phyloP scores from a whole-genome alignment of 2,329 filamentous ascomycete species.

The Basipetospora chlamydospora region DNA sequence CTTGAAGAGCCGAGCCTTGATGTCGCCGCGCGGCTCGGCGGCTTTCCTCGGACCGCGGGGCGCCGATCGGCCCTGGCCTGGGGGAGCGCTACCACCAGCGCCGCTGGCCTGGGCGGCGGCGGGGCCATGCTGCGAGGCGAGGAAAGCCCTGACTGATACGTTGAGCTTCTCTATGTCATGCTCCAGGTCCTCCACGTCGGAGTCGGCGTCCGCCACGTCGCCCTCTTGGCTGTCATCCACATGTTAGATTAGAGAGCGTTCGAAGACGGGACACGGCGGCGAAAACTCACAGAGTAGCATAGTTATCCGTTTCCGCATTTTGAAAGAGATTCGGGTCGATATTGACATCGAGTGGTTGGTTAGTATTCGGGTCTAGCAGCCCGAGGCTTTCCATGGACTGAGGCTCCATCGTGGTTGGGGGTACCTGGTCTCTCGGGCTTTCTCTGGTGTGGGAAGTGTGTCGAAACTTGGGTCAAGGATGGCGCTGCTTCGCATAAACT shows the following conservation, averaged over 20 bases:
- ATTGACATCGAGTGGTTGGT: not conserved
- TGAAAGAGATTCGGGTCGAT: not conserved
- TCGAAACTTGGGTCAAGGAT: no score
- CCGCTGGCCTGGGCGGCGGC: constrained; percentile 10
- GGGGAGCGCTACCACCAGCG: no score
- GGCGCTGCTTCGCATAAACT: no score
- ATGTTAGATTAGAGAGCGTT: no score
- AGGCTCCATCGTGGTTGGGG: not conserved
- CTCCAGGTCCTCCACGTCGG: constrained; percentile 28
- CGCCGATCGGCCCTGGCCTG: no score
- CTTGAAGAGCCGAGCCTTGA: constrained; percentile 50
- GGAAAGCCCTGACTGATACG: constrained; percentile 24
- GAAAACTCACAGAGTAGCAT: constrained; percentile 1
- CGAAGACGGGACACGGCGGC: no score
- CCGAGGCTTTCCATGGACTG: constrained; percentile 1
- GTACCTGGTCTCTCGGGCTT: no score
- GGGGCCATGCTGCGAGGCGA: constrained; percentile 21
- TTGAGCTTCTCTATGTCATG: constrained; percentile 28
- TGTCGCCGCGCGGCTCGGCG: constrained; percentile 55
- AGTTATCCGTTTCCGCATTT: not conserved
- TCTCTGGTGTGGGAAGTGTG: no score
- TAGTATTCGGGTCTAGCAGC: constrained; percentile 4
- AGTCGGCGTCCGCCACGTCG: constrained; percentile 25
- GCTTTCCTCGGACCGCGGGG: constrained; percentile 38
- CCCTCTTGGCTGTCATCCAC: constrained; percentile 8